Evolutionary conservation across 2,329 filamentous ascomycete genomes (phyloP), one percentile per base, ranked within the genome.

Genomic region (Orbilia ellipsospora): DNA sequence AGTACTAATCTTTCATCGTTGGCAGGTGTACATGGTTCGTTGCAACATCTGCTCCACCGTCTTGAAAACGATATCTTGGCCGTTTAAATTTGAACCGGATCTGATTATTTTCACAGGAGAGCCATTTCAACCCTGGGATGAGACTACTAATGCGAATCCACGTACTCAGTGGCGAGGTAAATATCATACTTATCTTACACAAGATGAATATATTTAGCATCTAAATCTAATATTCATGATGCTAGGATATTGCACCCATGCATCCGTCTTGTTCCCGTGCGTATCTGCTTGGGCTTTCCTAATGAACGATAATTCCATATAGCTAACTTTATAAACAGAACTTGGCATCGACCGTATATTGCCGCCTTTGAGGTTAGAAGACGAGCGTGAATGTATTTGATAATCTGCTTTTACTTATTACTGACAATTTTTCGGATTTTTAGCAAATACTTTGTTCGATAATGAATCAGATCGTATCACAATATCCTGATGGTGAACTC

Each of bases 191-290:
- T 2, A 23, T 13, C 16, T 13, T 4, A 52, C 20, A 2, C 2
- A 52, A 3, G 18, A 10, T 18, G 2, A 23, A 23, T 4, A 23
- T 23, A n/a, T 4, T 4, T 23, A 18, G 5, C 5, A 2, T 4
- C 12, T 52, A 23, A 52, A 52, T 52, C 16, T 52, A 13, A 18
- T 18, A 23, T 5, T 23, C 54, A 8, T 15, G 7, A 8, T 28
- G n/a, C 84, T 86, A 15, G 92, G 92, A 59, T 96, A 93, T 81
- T 96, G 93, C 81, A 88, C 88, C 13, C 93, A 96, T 82, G 87
- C 86, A 23, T 91, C 90, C 0, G 88, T 90, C 48, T 83, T 95
- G 15, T 95, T 96, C 81, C 88, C 90, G 52, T 74, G 48, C 44
- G 70, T 57, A 10, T 20, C 16, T 8, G 28, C 12, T 26, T 15